phyloP scores from a whole-genome alignment of 345 rosid genomes.

The Sisymbrium irio region DNA sequence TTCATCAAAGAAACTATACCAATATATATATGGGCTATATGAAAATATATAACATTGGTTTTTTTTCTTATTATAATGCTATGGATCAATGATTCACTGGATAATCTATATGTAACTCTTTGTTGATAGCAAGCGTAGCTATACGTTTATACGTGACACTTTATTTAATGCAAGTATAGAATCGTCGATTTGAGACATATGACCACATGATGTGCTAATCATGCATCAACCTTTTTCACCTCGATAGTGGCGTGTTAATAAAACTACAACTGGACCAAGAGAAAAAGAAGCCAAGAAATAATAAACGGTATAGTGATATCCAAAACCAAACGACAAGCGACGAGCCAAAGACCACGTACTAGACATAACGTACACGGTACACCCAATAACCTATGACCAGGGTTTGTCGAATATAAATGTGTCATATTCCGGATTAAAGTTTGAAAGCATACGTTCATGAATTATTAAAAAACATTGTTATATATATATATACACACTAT shows the following conservation, averaged over 20 bases:
- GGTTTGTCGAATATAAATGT: neutral
- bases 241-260: neutral
- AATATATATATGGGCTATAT: neutral
- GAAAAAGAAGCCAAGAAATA: neutral
- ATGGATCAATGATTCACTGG: neutral
- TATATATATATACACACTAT: neutral
- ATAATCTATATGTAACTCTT: neutral
- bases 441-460: neutral
- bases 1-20: too few species aligned
- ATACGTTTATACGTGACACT: neutral
- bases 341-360: neutral
- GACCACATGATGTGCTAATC: constrained; percentile 3
- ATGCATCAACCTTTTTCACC: neutral
- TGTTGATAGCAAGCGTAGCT: neutral
- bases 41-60: neutral
- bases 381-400: neutral
- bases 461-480: neutral
- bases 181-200: neutral
- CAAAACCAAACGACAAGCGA: neutral
- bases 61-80: neutral
- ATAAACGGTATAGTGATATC: neutral
- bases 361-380: too few species aligned
- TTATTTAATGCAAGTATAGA: too few species aligned
- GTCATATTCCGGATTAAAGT: neutral
- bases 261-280: constrained; percentile 4